A percentile compares a stretch with the other conserved stretches of the same genome.
Evolutionary conservation across 169 alveolate species (phyloP).

Genomic region (Eimeria maxima): DNA sequence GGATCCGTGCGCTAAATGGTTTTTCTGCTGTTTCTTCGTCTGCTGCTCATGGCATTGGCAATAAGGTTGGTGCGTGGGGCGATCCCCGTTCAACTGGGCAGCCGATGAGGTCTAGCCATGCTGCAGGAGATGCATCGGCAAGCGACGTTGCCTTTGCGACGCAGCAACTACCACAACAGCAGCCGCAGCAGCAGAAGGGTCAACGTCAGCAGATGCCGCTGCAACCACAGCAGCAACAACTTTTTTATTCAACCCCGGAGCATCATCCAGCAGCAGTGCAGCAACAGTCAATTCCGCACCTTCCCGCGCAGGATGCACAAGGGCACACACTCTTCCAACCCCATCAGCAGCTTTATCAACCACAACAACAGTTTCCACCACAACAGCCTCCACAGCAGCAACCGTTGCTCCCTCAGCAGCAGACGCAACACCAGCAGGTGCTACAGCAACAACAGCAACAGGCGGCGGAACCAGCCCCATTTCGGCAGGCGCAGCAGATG

Average conservation of each 20-base stretch:
- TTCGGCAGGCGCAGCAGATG: constrained; percentile 41
- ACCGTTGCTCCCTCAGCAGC: constrained; percentile 41
- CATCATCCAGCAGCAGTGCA: neutral
- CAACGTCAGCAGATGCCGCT: constrained; percentile 13
- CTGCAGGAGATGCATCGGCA: constrained; percentile 1
- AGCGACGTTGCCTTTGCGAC: neutral
- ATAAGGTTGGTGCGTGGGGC: neutral
- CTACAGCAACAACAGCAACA: constrained; percentile 47
- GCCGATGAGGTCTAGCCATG: neutral
- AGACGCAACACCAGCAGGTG: neutral
- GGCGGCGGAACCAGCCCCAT: constrained; percentile 12
- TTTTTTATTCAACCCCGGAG: neutral
- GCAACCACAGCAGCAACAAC: constrained; percentile 28
- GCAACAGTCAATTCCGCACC: neutral
- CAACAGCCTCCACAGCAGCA: constrained; percentile 32
- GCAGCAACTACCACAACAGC: constrained; percentile 13
- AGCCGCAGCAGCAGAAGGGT: constrained; percentile 14
- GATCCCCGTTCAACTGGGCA: neutral
- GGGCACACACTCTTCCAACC: constrained; percentile 8
- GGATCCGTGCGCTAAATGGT: neutral
- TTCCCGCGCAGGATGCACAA: neutral
- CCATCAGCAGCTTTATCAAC: constrained; percentile 38
- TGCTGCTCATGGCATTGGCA: neutral
- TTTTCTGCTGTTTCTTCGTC: neutral
- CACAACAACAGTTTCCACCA: neutral